Percentiles rank a stretch among this genome's conserved stretches.
Conservation (phyloP, 768 basidiomycete genomes). For the Paxillus involutus region DNA sequence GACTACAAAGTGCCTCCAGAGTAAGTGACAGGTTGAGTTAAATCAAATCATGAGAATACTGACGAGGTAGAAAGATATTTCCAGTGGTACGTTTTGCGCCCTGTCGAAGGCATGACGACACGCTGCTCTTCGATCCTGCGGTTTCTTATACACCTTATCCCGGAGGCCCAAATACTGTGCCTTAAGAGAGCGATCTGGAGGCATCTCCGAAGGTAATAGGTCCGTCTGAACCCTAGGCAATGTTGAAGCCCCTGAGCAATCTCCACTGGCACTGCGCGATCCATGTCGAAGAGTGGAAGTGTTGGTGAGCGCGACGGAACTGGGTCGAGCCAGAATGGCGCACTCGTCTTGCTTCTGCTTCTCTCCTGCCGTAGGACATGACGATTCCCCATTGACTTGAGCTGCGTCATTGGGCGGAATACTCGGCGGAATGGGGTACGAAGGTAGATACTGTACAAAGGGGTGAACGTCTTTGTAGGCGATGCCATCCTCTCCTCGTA, state of each 20-base stretch:
- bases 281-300: background rate
- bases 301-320: background rate
- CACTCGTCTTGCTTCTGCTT: background rate
- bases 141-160: constrained; percentile 39
- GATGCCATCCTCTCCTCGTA: constrained; percentile 50
- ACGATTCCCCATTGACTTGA: background rate
- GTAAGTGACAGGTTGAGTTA: background rate
- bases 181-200: constrained; percentile 56
- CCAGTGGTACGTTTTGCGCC: constrained; percentile 68
- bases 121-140: constrained; percentile 59
- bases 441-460: constrained; percentile 70
- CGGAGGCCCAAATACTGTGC: constrained; percentile 62
- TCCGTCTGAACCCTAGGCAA: background rate
- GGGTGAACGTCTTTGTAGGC: constrained; percentile 53
- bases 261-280: background rate
- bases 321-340: background rate
- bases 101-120: constrained; percentile 32
- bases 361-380: background rate
- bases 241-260: background rate
- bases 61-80: constrained; percentile 68
- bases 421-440: constrained; percentile 49
- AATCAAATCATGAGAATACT: constrained; percentile 14
- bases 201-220: constrained; percentile 53
- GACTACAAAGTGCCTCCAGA: constrained; percentile 38
- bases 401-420: constrained; percentile 28